Base-by-base conservation (phyloP, 768 basidiomycete genomes). In the Boletus eberwhitei region DNA sequence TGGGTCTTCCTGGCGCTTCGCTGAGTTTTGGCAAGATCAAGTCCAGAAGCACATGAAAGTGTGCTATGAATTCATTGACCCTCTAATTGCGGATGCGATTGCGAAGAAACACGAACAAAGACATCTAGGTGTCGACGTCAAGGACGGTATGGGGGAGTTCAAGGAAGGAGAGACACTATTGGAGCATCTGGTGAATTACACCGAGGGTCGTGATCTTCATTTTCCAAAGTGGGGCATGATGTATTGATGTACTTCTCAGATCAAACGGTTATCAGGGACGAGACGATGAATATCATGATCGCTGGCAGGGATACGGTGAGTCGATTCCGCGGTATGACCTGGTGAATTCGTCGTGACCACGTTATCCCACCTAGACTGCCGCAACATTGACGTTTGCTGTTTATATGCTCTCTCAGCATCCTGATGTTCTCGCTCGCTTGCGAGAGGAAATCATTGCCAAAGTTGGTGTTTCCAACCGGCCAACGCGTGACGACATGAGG, bases 21-120 rank as follows among this genome's bases (percentile, higher is more conserved):
- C 62, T 4, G 84, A 87, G 64, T 77, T 84, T 43, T 79, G 74
- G 73, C 64, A 65, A 36, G 81, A 85, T 64, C 73, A 71, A 34
- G 73, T 79, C 13, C 70, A 67, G 47, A 67, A 72, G 50, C 74
- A 75, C 41, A 78, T 81, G 74, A 64, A 67, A 40, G 71, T 79
- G 13, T 75, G 86, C 12, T 71, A 79, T 42, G 72, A 63, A 16
- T 83, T 82, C 62, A 71, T 85, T 37, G 75, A 82, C 39, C 81
- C 81, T 29, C 7, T 29, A 29, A 29, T 29, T 29, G 29, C 29
- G 29, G 29, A 29, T 29, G 8, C 29, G 29, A 29, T 29, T 8
- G 29, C 29, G 29, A 29, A 29, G 29, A 29, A 29, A 29, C 29
- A 29, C 29, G 29, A 29, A 29, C 29, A 29, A 9, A 9, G 8